Percentiles rank a stretch among this genome's conserved stretches.
Evolutionary conservation across 371 early-diverging fungal species (phyloP).

Genomic region (Mortierella sp.): DNA sequence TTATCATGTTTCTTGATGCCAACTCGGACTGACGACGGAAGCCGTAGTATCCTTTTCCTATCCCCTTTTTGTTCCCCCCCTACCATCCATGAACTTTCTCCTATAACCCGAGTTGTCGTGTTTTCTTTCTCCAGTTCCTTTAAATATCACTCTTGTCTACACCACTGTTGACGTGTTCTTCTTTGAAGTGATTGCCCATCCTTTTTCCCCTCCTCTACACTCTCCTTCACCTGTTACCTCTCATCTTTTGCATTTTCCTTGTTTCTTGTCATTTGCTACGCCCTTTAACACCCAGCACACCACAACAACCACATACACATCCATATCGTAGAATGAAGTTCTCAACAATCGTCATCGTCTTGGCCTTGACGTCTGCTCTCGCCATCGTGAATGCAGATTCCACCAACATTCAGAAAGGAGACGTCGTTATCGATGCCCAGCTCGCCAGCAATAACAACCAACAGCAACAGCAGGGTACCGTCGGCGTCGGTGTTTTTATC

Average conservation of each 20-base stretch:
- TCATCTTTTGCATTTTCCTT: background rate
- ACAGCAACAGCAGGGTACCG: background rate
- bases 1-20: background rate
- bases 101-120: background rate
- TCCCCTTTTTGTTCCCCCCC: background rate
- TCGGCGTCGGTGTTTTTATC: constrained; percentile 1
- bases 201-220: too few species aligned
- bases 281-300: background rate
- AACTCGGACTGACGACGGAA: background rate
- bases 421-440: background rate
- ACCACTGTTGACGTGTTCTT: background rate
- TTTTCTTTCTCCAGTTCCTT: background rate
- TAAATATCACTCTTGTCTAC: background rate
- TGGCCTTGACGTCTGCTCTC: constrained; percentile 37
- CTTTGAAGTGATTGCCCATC: background rate
- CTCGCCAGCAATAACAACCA: background rate
- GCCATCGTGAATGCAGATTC: constrained; percentile 32
- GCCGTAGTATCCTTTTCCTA: background rate
- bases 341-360: constrained; percentile 22
- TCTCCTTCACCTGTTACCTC: background rate
- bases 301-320: background rate
- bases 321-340: constrained; percentile 25
- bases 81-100: background rate
- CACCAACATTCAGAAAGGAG: background rate
- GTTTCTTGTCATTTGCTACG: too few species aligned